Evolutionary conservation across 2,329 filamentous ascomycete genomes (phyloP).

Genomic region (Microthyrium microscopicum): DNA sequence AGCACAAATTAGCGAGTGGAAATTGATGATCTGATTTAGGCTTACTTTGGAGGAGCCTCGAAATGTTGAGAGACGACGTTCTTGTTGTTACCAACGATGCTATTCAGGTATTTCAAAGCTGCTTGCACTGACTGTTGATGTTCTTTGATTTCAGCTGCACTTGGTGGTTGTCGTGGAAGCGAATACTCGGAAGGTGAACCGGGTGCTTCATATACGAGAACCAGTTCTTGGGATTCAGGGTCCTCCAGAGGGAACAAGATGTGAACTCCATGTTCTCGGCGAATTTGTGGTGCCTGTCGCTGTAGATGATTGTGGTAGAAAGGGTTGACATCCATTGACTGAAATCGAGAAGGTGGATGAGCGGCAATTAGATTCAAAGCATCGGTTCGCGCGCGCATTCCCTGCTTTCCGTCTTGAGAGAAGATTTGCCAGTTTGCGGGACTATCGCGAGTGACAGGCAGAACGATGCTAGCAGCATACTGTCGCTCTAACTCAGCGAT

Average conservation of each 20-base stretch:
- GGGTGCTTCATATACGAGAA: conserved; percentile 62
- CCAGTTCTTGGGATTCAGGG: conserved; percentile 43
- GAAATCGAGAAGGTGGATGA: conserved; percentile 57
- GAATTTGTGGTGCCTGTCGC: conserved; percentile 45
- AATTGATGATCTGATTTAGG: too few species aligned
- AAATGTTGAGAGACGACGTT: conserved; percentile 37
- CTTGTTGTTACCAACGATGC: conserved; percentile 35
- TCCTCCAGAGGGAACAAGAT: conserved; percentile 51
- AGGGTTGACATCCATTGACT: conserved; percentile 50
- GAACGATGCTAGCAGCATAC: conserved; percentile 76
- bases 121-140: conserved; percentile 42
- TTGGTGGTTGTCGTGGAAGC: conserved; percentile 39
- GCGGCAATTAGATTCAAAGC: conserved; percentile 57
- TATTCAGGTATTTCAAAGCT: conserved; percentile 39
- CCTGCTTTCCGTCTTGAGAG: conserved; percentile 70
- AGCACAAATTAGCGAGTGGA: neutral
- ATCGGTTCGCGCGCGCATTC: conserved; percentile 56
- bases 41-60: conserved; percentile 38
- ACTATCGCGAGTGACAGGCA: conserved; percentile 56
- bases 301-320: conserved; percentile 65
- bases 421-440: conserved; percentile 77
- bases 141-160: conserved; percentile 34
- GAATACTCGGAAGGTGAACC: conserved; percentile 33
- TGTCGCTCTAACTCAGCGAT: conserved; percentile 66
- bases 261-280: conserved; percentile 54